Evolutionary conservation across 768 basidiomycete genomes (phyloP).

Genomic region (Lactifluus rugatus): DNA sequence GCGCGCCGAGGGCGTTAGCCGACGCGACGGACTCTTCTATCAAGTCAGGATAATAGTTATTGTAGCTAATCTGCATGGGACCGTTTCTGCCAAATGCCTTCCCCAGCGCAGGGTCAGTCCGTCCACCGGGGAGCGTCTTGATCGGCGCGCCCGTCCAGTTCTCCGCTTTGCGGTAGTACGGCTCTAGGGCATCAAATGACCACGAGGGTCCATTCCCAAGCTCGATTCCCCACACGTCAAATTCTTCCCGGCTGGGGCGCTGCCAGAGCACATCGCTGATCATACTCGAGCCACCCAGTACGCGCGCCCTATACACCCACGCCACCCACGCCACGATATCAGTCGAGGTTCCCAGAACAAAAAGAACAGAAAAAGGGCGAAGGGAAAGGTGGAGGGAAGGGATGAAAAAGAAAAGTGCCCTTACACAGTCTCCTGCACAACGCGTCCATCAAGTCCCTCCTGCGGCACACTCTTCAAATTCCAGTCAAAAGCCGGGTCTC

Average conservation of each 20-base stretch:
- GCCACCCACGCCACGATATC: background rate
- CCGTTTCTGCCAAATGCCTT: conserved; percentile 6
- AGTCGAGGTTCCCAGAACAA: background rate
- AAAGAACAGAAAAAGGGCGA: background rate
- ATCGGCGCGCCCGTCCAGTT: conserved; percentile 16
- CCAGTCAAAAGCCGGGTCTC: conserved; percentile 14
- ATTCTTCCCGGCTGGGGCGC: conserved; percentile 16
- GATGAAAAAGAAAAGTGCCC: background rate
- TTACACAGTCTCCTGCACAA: conserved; percentile 16
- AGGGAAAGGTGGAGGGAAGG: background rate
- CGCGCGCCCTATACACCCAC: conserved; percentile 3
- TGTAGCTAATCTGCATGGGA: conserved; percentile 17
- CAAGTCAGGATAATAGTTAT: conserved; percentile 15
- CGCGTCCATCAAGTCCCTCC: conserved; percentile 9
- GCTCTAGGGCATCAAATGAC: conserved; percentile 15
- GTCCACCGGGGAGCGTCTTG: conserved; percentile 10
- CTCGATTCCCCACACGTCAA: conserved; percentile 15
- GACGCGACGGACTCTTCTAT: conserved; percentile 15
- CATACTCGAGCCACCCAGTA: conserved; percentile 18
- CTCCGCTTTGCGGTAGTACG: conserved; percentile 16
- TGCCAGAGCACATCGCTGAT: conserved; percentile 19
- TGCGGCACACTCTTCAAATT: conserved; percentile 17
- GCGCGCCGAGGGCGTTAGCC: conserved; percentile 11
- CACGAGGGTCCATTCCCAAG: conserved; percentile 14
- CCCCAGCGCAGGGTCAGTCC: background rate